Base-by-base conservation (phyloP, 179 eudicot species). In the Beta lomatogona region DNA sequence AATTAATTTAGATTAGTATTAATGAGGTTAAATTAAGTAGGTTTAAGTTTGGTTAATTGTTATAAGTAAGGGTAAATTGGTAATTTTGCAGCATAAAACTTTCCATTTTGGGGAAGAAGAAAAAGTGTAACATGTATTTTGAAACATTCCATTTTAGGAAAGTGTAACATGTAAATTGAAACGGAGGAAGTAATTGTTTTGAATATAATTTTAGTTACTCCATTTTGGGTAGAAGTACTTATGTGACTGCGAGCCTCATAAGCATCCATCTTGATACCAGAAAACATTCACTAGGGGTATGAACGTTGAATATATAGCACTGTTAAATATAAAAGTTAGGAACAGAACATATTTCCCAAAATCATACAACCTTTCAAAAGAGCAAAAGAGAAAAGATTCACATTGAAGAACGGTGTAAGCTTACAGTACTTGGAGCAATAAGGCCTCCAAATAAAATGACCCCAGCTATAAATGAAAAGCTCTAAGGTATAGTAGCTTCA, bases 401-500 rank as follows among this genome's bases (percentile, higher is more conserved):
- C 13, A 74, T 72, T 19, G 15, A 44, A 25, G 73, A 53, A 61
- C 18, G 55, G 77, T 54, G 78, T 53, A 80, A 88, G 75, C 99
- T 92, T 91, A 95, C 99, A 66, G 79, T 25, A 25, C 28, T 82
- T 82, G 99, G 99, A 84, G 99, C 99, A 82, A 95, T 82, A 70
- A 95, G 93, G 74, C 98, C 99, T 74, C 99, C 97, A 58, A 95
- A 93, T 75, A 92, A 83, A 73, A 95, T 93, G 48, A 90, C 90
- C 79, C 97, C 98, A 41, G 97, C 83, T 89, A 92, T 87, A 80
- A 95, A 82, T 78, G 95, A 86, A 87, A 93, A 92, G 87, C 99
- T 95, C 44, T 93, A 79, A 93, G 79, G 86, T 95, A 93, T 22
- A 93, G 95, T 88, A 91, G 94, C 91, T 92, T 92, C 92, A 95